phyloP scores from a whole-genome alignment of 805 yeast genomes.

The Candida manassasensis region DNA sequence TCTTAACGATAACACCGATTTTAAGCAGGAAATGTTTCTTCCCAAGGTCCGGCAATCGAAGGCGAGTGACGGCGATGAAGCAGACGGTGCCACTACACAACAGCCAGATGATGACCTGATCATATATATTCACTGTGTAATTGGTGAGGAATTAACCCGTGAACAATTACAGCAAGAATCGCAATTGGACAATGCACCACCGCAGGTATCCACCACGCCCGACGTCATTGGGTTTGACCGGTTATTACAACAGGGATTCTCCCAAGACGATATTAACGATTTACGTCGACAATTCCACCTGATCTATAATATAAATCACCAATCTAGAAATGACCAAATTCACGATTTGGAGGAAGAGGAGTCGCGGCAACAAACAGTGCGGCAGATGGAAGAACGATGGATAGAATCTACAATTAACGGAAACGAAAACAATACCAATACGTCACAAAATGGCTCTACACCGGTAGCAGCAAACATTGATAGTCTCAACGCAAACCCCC shows the following conservation, averaged over 20 bases:
- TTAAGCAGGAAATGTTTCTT: constrained; percentile 45
- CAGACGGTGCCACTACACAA: constrained; percentile 6
- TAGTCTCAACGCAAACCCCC: constrained; percentile 12
- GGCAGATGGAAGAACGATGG: constrained; percentile 83
- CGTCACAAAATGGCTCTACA: constrained; percentile 5
- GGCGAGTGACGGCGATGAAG: constrained; percentile 7
- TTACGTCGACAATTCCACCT: constrained; percentile 70
- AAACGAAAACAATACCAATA: constrained; percentile 29
- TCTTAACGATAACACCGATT: constrained; percentile 50
- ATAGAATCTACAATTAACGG: constrained; percentile 69
- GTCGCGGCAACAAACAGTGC: constrained; percentile 29
- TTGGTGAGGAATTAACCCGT: constrained; percentile 58
- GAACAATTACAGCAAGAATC: constrained; percentile 59
- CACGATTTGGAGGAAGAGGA: constrained; percentile 43
- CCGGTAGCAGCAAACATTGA: constrained; percentile 6
- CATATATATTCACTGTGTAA: constrained; percentile 73
- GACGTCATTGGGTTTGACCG: constrained; percentile 85
- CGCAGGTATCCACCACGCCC: constrained; percentile 53
- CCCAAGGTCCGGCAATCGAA: constrained; percentile 16
- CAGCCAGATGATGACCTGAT: constrained; percentile 9
- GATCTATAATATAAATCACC: constrained; percentile 50
- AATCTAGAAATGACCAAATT: constrained; percentile 17
- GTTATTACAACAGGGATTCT: constrained; percentile 75
- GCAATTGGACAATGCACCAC: constrained; percentile 49
- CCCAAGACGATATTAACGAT: constrained; percentile 68